Evolutionary conservation across 2,329 filamentous ascomycete species (phyloP).

Genomic region (Phyllosticta paracitricarpa): DNA sequence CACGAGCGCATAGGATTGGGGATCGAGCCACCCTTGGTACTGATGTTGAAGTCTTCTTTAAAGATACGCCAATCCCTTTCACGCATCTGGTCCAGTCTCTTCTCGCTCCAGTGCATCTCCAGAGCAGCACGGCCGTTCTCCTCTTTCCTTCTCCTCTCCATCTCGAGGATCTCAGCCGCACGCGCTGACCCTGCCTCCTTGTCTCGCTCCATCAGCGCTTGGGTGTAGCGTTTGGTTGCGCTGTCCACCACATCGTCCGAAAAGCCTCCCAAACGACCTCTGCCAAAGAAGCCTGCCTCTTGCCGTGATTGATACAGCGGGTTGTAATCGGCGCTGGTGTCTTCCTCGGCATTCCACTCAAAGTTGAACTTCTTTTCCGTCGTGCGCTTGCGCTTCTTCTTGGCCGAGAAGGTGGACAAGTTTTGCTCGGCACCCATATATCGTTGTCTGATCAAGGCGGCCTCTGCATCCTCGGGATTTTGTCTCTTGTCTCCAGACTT

Average conservation of each 20-base stretch:
- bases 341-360: constrained; percentile 91
- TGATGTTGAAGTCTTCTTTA: constrained; percentile 97
- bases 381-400: constrained; percentile 89
- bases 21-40: constrained; percentile 82
- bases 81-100: constrained; percentile 84
- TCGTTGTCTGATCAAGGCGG: constrained; percentile 62
- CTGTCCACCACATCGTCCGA: constrained; percentile 47
- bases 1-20: constrained; percentile 96
- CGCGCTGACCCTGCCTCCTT: constrained; percentile 64
- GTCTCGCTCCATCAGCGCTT: constrained; percentile 65
- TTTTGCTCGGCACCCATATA: constrained; percentile 91
- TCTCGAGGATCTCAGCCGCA: constrained; percentile 72
- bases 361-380: constrained; percentile 99
- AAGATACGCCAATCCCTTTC: constrained; percentile 99
- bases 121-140: constrained; percentile 62
- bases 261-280: constrained; percentile 58
- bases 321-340: constrained; percentile 77
- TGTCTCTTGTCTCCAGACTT: constrained; percentile 19
- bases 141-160: constrained; percentile 69
- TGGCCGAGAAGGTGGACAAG: constrained; percentile 78
- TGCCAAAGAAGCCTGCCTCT: constrained; percentile 59
- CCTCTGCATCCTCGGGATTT: constrained; percentile 54
- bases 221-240: constrained; percentile 48
- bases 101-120: constrained; percentile 94
- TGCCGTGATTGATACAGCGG: constrained; percentile 63